These are phyloP conservation scores for Pseudohalonectria lignicola DNA, from an alignment of 2,329 filamentous ascomycete genomes.

Conservation along the genomic window DNA sequence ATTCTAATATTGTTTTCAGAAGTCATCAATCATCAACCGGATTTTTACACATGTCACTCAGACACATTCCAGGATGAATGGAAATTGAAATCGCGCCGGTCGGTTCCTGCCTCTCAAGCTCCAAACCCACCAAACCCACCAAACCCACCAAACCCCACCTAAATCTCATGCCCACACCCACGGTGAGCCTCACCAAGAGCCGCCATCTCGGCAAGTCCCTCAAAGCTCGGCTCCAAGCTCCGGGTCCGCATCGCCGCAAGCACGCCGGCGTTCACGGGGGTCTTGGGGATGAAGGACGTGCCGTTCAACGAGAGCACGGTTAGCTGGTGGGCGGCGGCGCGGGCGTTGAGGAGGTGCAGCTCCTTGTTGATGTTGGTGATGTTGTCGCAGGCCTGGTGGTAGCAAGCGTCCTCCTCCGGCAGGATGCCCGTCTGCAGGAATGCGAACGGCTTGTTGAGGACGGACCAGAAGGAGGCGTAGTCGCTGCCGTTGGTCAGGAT, in stretches of 20 bases:
- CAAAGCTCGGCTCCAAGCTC: conserved; percentile 8
- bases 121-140: too few species aligned
- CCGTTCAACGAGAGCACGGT: conserved; percentile 18
- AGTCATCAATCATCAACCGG: too few species aligned
- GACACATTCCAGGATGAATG: too few species aligned
- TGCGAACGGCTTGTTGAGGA: conserved; percentile 28
- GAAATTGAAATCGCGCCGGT: too few species aligned
- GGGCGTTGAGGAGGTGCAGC: conserved; percentile 43
- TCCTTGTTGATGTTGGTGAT: conserved; percentile 42
- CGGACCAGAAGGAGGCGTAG: conserved; percentile 46
- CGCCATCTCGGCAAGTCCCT: conserved; percentile 19
- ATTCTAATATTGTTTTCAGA: too few species aligned
- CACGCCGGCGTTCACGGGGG: conserved; percentile 12
- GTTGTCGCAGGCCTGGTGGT: conserved; percentile 52
- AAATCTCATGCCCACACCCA: conserved; percentile 22
- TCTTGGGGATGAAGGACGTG: conserved; percentile 19
- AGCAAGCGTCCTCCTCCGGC: conserved; percentile 55
- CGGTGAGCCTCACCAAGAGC: conserved; percentile 22
- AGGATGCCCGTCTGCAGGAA: conserved; percentile 64
- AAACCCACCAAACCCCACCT: neutral
- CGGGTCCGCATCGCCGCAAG: conserved; percentile 9
- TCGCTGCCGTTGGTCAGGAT: conserved; percentile 57
- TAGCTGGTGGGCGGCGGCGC: conserved; percentile 38
- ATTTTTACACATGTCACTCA: too few species aligned
- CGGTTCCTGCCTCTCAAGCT: too few species aligned